These are phyloP conservation scores for Pugionium cornutum DNA, from an alignment of 345 rosid species.

Conservation along the genomic window DNA sequence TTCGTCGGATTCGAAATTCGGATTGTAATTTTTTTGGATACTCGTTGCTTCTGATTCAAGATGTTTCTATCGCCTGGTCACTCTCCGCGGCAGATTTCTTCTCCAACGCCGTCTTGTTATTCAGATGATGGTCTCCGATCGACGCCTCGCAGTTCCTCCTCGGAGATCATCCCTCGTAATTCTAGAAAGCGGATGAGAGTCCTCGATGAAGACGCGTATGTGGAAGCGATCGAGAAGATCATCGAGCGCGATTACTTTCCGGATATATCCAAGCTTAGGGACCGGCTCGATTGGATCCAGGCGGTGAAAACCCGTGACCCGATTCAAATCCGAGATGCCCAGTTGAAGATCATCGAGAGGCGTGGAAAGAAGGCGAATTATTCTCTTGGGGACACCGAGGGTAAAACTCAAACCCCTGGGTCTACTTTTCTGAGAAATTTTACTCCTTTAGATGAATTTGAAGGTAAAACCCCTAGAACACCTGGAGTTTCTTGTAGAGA, in stretches of 20 bases:
- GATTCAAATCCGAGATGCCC: conserved; percentile 88
- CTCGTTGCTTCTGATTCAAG: conserved; percentile 2
- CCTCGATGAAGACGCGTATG: conserved; percentile 85
- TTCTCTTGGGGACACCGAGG: conserved; percentile 45
- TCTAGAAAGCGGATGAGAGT: conserved; percentile 62
- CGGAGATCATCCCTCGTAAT: conserved; percentile 40
- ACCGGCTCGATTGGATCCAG: conserved; percentile 92
- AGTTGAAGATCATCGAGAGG: conserved; percentile 90
- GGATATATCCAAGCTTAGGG: conserved; percentile 88
- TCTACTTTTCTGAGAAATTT: conserved; percentile 73
- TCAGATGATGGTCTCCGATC: conserved; percentile 36
- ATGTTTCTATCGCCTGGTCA: conserved; percentile 84
- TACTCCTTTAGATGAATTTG: conserved; percentile 82
- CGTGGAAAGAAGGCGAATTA: conserved; percentile 50
- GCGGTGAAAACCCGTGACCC: conserved; percentile 85
- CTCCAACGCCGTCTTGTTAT: conserved; percentile 59
- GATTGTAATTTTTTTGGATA: too few relatives aligned
- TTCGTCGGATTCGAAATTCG: conserved; percentile 8
- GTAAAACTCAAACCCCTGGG: conserved; percentile 76
- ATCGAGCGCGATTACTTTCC: conserved; percentile 98
- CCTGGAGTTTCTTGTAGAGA: conserved; percentile 47
- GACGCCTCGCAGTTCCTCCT: conserved; percentile 37
- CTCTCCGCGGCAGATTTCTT: conserved; percentile 74
- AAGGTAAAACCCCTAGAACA: conserved; percentile 53
- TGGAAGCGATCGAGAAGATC: conserved; percentile 84